A percentile compares a stretch with the other conserved stretches of the same genome.
phyloP scores from a whole-genome alignment of 306 rosid species.

The Crataegus laevigata region DNA sequence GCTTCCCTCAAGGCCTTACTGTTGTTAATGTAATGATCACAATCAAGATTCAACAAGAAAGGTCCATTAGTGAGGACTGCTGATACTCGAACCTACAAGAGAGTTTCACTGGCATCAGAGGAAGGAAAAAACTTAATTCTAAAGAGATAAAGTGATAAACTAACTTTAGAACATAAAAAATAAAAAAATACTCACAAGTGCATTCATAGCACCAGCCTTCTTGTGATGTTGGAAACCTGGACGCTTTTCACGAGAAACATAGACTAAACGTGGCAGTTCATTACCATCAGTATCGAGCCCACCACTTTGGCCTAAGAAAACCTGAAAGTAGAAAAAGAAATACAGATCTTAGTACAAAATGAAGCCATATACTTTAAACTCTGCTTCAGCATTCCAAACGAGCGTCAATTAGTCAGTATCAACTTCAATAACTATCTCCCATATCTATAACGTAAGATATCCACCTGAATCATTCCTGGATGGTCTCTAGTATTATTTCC shows the following conservation, averaged over 20 bases:
- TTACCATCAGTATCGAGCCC: constrained; percentile 95
- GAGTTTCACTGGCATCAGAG: constrained; percentile 1
- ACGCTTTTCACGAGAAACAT: constrained; percentile 99
- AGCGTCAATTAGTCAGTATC: neutral
- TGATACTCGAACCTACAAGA: constrained; percentile 87
- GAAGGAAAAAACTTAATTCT: neutral
- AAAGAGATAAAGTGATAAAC: neutral
- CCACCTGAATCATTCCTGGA: constrained; percentile 98
- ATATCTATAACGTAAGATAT: constrained; percentile 14
- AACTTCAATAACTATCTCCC: neutral
- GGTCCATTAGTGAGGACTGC: constrained; percentile 98
- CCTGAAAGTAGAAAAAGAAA: constrained; percentile 36
- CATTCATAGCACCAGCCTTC: constrained; percentile 99
- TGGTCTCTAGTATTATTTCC: constrained; percentile 98
- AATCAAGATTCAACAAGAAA: constrained; percentile 93
- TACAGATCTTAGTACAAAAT: constrained; percentile 5
- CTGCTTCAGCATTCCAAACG: neutral
- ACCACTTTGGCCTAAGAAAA: constrained; percentile 97
- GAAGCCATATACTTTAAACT: neutral
- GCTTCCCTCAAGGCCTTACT: constrained; percentile 97
- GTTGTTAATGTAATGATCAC: constrained; percentile 97
- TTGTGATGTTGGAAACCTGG: constrained; percentile 99
- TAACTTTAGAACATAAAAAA: neutral
- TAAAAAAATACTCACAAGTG: constrained; percentile 61
- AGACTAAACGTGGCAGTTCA: constrained; percentile 86